Evolutionary conservation across 2,329 filamentous ascomycete genomes (phyloP).

Genomic region (Ophiosphaerella korrae): DNA sequence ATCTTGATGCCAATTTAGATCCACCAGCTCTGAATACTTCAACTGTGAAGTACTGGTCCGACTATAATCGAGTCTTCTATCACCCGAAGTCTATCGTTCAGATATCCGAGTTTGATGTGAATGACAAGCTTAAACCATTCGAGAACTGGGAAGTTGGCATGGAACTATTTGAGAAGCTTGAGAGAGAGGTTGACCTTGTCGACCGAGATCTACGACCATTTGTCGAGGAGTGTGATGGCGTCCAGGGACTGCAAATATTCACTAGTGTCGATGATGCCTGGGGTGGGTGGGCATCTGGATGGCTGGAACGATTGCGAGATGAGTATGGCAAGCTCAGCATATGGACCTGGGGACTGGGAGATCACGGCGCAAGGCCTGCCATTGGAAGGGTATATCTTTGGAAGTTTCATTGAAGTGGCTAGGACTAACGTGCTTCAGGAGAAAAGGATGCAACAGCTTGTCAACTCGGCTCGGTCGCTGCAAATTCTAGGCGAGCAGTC

Average conservation of each 20-base stretch:
- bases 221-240: constrained; percentile 87
- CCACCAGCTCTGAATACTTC: constrained; percentile 69
- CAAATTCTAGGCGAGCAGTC: constrained; percentile 71
- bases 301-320: constrained; percentile 73
- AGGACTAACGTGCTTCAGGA: constrained; percentile 51
- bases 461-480: constrained; percentile 76
- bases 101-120: constrained; percentile 78
- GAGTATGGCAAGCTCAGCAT: constrained; percentile 88
- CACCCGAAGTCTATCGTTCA: constrained; percentile 88
- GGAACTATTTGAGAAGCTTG: constrained; percentile 50
- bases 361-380: constrained; percentile 47
- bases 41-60: constrained; percentile 92
- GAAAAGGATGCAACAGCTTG: constrained; percentile 67
- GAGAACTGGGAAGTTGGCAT: constrained; percentile 63
- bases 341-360: constrained; percentile 85
- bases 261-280: constrained; percentile 60
- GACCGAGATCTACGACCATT: constrained; percentile 89
- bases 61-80: constrained; percentile 91
- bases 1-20: constrained; percentile 72
- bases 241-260: constrained; percentile 80
- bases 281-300: constrained; percentile 53
- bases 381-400: constrained; percentile 50
- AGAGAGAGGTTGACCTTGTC: constrained; percentile 72
- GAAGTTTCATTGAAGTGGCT: not conserved
- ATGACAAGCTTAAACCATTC: constrained; percentile 80